Evolutionary conservation across 495 filamentous ascomycete genomes (phyloP).

Genomic region (Penicillium turbatum): DNA sequence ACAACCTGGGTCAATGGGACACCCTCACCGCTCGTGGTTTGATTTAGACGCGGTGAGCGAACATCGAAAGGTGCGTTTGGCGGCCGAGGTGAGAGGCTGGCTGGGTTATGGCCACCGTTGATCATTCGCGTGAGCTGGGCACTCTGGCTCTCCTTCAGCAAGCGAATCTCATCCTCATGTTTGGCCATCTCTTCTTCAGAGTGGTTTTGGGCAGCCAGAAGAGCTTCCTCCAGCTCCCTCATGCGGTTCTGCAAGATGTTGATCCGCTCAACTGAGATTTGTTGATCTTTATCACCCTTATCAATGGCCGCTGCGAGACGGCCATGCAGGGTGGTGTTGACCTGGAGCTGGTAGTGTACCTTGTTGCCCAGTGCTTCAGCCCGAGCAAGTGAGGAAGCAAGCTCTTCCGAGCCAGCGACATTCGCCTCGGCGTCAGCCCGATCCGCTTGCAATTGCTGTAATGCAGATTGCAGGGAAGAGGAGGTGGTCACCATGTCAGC

Average conservation of each 20-base stretch:
- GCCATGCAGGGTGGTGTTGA: constrained; percentile 67
- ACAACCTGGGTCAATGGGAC: constrained; percentile 57
- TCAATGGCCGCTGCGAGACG: constrained; percentile 83
- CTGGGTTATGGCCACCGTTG: constrained; percentile 43
- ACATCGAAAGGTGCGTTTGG: constrained; percentile 60
- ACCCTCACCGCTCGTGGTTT: constrained; percentile 53
- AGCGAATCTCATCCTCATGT: constrained; percentile 80
- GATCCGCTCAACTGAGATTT: constrained; percentile 72
- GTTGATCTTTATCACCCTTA: constrained; percentile 82
- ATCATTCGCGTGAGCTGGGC: constrained; percentile 73
- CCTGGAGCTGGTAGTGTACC: constrained; percentile 71
- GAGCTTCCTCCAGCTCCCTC: constrained; percentile 74
- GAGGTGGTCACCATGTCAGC: constrained; percentile 56
- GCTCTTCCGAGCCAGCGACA: constrained; percentile 60
- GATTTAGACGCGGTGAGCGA: constrained; percentile 54
- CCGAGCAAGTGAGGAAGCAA: constrained; percentile 65
- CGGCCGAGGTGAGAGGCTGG: constrained; percentile 44
- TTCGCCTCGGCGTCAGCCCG: constrained; percentile 63
- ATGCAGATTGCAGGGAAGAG: constrained; percentile 71
- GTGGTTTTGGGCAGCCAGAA: constrained; percentile 76
- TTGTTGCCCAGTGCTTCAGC: constrained; percentile 72
- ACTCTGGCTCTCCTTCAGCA: constrained; percentile 72
- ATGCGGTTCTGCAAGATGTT: constrained; percentile 75
- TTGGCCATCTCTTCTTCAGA: constrained; percentile 77
- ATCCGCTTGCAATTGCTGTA: constrained; percentile 75